Conservation (phyloP, 176 grass and related monocot species). For the Musa beccarii region DNA sequence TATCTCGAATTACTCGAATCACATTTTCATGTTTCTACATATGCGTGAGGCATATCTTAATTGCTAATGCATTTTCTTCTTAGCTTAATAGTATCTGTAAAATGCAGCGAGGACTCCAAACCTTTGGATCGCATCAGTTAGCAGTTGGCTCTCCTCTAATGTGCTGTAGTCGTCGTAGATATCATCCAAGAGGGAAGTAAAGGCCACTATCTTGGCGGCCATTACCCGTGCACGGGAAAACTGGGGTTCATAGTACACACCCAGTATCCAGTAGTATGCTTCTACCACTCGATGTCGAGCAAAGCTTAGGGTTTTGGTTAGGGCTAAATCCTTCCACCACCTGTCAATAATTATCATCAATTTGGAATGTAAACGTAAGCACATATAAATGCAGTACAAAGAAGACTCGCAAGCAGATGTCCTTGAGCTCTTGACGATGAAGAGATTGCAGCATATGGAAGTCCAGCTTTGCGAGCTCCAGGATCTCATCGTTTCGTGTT, state of each 20-base stretch:
- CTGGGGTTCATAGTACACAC: slow-evolving; percentile 23
- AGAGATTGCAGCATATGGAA: slow-evolving; percentile 32
- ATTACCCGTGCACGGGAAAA: slow-evolving; percentile 18
- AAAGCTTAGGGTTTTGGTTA: not conserved
- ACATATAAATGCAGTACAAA: not conserved
- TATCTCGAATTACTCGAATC: not conserved
- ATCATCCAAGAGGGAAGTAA: slow-evolving; percentile 19
- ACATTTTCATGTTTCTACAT: too few species aligned
- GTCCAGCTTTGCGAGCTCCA: slow-evolving; percentile 33
- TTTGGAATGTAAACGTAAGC: not conserved
- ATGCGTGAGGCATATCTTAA: too few species aligned
- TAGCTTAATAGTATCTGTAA: too few species aligned
- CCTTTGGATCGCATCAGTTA: slow-evolving; percentile 26
- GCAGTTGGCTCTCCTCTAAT: slow-evolving; percentile 16
- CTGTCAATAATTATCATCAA: not conserved
- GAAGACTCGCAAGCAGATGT: slow-evolving; percentile 20
- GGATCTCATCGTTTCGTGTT: not conserved
- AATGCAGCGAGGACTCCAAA: not conserved
- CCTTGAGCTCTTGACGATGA: slow-evolving; percentile 28
- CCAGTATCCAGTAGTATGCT: slow-evolving; percentile 22
- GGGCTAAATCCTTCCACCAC: not conserved
- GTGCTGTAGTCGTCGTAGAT: slow-evolving; percentile 25
- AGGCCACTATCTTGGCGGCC: slow-evolving; percentile 13
- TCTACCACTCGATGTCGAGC: slow-evolving; percentile 23
- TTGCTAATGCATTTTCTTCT: too few species aligned